Evolutionary conservation across 2,329 filamentous ascomycete species (phyloP), one percentile per base, ranked within the genome.

Genomic region (Fusarium anthophilum): DNA sequence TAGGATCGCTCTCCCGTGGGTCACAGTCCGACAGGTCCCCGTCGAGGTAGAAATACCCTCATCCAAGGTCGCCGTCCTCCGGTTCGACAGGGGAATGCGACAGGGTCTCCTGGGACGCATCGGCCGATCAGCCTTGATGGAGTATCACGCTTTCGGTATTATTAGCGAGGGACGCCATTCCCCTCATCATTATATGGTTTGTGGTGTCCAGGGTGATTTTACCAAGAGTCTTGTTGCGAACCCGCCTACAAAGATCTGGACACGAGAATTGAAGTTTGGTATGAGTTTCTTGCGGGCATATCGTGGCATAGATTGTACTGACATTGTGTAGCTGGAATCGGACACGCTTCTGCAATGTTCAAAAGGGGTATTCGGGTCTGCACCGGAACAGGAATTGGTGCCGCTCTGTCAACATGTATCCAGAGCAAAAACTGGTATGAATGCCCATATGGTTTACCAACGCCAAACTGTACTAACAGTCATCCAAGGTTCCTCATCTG

Each of bases 101-200:
- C 63, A 66, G 28, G 57, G 63, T 3, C 57, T 66, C 2, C 22
- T 43, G 3, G 57, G 63, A 12, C 51, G 63, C 7, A 63, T 66
- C 2, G 45, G 63, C 1, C 57, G 57, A 1, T 62, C 63, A 12
- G 47, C 41, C 6, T 17, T 66, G 8, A 66, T 54, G 41, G 63
- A 66, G 14, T 66, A 54, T 18, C 63, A 66, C 5, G 63, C 63
- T 12, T 66, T 66, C 12, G 48, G 63, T 13, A 66, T 66, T 3
- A 35, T 66, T 5, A 66, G 63, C 7, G 41, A 66, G 8, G 63
- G 63, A 10, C 24, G 28, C 1, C 20, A 24, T 5, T 37, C 57
- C 0, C 38, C 57, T 6, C 63, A 47, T 2, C 63, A 66, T 30
- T 66, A 66, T 8, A 63, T 66, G 57, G 32, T 66, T 6, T 66